Conservation (phyloP, 2,329 filamentous ascomycete genomes). For the Colletotrichum godetiae region DNA sequence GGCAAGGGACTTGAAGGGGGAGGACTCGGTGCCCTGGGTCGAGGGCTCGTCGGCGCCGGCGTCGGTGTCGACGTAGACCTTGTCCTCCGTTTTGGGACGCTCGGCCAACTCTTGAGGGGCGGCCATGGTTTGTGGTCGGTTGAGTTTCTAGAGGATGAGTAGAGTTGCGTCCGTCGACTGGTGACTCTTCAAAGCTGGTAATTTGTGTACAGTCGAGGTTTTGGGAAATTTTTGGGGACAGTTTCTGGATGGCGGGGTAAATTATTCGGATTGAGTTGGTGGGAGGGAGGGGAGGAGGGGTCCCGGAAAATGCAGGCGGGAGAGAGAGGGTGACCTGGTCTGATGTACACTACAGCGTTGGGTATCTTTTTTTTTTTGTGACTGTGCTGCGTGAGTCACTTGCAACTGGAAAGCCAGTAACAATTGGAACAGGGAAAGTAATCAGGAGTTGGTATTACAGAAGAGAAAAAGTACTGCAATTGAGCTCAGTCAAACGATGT, state of each 20-base stretch:
- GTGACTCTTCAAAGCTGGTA: slow-evolving; percentile 18
- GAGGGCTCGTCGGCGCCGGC: slow-evolving; percentile 77
- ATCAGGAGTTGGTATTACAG: not conserved
- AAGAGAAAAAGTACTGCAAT: too few species aligned
- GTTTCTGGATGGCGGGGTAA: slow-evolving; percentile 36
- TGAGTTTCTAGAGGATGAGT: not conserved
- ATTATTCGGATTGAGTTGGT: slow-evolving; percentile 34
- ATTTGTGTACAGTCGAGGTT: not conserved
- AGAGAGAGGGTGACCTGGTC: slow-evolving; percentile 8
- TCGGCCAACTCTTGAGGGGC: slow-evolving; percentile 62
- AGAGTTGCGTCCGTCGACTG: slow-evolving; percentile 14
- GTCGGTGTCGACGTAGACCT: slow-evolving; percentile 84
- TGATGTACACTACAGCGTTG: not conserved
- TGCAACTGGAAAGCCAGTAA: not conserved
- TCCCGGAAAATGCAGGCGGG: not conserved
- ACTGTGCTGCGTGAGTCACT: slow-evolving; percentile 30
- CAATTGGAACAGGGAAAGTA: not conserved
- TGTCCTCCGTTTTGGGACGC: slow-evolving; percentile 58
- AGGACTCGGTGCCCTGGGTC: slow-evolving; percentile 75
- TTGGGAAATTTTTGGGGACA: slow-evolving; percentile 32
- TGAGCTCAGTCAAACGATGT: not conserved
- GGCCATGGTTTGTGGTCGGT: slow-evolving; percentile 48
- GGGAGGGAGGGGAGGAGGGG: slow-evolving; percentile 4
- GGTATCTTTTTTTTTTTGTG: not conserved
- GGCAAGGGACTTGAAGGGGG: slow-evolving; percentile 85